Evolutionary conservation across 805 yeast genomes (phyloP), one percentile per base, ranked within the genome.

Genomic region (Limtongia smithiae): DNA sequence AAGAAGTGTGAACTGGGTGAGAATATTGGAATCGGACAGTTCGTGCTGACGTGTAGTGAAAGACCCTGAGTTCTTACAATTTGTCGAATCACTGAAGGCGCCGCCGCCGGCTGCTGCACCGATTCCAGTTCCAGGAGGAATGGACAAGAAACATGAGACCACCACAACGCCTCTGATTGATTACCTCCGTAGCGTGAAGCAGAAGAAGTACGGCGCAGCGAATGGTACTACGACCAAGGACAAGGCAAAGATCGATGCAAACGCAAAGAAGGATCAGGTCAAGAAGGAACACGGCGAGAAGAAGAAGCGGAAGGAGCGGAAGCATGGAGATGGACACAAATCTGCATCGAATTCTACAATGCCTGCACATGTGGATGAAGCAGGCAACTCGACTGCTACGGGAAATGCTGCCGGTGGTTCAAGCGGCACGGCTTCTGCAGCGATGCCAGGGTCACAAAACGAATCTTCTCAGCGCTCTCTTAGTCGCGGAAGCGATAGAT

Each of bases 11-110:
- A n/a, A n/a, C n/a, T n/a, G n/a, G n/a, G n/a, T n/a, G n/a, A n/a
- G n/a, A n/a, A n/a, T n/a, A n/a, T n/a, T n/a, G n/a, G n/a, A n/a
- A n/a, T n/a, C n/a, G n/a, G n/a, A n/a, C n/a, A n/a, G n/a, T n/a
- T n/a, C n/a, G n/a, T n/a, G n/a, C n/a, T n/a, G n/a, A n/a, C n/a
- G n/a, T n/a, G n/a, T n/a, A n/a, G n/a, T 24, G 5, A 54, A 54
- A 39, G 69, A 67, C 51, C 59, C 61, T 3, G 48, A 63, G 5
- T 70, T 61, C 41, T 58, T 65, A 39, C 61, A 62, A 0, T 70
- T 70, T 40, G 31, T 65, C 41, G 62, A 68, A 37, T 59, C 68
- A 3, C 47, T 61, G 24, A 24, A 22, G 45, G 60, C 22, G 2
- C 32, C 48, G 30, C n/a, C 40, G 22, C 24, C 41, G 12, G 45